phyloP scores from a whole-genome alignment of 2,329 filamentous ascomycete genomes.

The Albifimbria verrucaria region DNA sequence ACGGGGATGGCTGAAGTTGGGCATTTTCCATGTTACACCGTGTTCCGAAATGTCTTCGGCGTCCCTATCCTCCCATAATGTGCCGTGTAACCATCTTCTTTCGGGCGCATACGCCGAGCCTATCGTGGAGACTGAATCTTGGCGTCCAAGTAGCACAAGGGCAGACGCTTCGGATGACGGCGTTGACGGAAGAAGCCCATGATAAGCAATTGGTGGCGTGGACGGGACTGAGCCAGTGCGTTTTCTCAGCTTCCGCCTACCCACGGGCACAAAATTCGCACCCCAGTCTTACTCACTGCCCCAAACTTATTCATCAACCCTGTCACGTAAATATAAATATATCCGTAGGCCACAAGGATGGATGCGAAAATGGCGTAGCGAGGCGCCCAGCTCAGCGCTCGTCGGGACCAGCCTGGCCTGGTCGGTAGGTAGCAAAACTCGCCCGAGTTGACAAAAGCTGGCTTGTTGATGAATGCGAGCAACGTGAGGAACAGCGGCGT shows the following conservation, averaged over 20 bases:
- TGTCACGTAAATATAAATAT: constrained; percentile 67
- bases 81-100: not conserved
- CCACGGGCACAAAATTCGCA: not conserved
- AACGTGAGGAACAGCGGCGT: constrained; percentile 59
- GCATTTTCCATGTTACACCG: not conserved
- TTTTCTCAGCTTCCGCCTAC: constrained; percentile 7
- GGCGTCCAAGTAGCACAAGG: constrained; percentile 8
- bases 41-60: not conserved
- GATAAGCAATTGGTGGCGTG: constrained; percentile 26
- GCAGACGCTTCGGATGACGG: constrained; percentile 14
- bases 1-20: not conserved
- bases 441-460: constrained; percentile 59
- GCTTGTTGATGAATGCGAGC: constrained; percentile 59
- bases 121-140: constrained; percentile 13
- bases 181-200: constrained; percentile 28
- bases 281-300: constrained; percentile 7
- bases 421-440: constrained; percentile 69
- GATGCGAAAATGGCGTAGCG: constrained; percentile 65
- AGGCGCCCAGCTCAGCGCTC: constrained; percentile 69
- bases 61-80: not conserved
- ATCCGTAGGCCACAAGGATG: constrained; percentile 63
- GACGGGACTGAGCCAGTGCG: constrained; percentile 15
- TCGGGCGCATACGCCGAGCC: constrained; percentile 11
- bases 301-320: constrained; percentile 39
- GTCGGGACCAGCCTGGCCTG: constrained; percentile 64